Evolutionary conservation across 2,329 filamentous ascomycete genomes (phyloP), one percentile per base, ranked within the genome.

Genomic region (Cercospora citrullina): DNA sequence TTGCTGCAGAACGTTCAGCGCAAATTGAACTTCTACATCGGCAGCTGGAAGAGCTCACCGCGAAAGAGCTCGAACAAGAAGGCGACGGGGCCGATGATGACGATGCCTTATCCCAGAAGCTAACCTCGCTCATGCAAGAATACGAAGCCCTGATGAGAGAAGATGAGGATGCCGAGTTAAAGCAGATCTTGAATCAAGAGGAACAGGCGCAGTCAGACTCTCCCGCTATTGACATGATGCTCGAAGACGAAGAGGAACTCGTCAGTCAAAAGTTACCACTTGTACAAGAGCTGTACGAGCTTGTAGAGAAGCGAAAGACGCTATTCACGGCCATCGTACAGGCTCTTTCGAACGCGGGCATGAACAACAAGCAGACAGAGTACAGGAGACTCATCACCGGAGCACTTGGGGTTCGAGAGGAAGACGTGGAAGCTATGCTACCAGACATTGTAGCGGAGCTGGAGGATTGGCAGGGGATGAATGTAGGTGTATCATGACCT

Each of bases 351-450:
- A 85, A 89, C 70, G 89, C 91, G 10, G 91, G 91, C 51, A 88
- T 90, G 42, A 88, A 89, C 39, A 90, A 75, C 60, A 89, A 89
- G 76, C 91, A 91, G 71, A 89, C 89, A 72, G 88, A 89, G 77
- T 94, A 94, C 78, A 85, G 90, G 69, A 86, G 86, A 65, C 83
- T 93, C 31, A 86, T 93, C 33, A 87, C 87, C 68, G 86, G 86
- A 68, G 92, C 91, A 68, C 81, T 93, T 30, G 89, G 89, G 28
- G 84, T 89, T 16, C 84, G 87, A 72, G 89, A 91, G 66, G 89
- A 91, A 72, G 89, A 87, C 71, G 84, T 93, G 39, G 90, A 93
- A 77, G 82, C 84, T 55, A 89, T 85, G 80, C 71, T 85, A 73
- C 82, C 82, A 1, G 83, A 85, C 65, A 84, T 85, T 55, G 75